Conservation (phyloP, 1,139 yeast genomes). For the Nadsonia commutata region DNA sequence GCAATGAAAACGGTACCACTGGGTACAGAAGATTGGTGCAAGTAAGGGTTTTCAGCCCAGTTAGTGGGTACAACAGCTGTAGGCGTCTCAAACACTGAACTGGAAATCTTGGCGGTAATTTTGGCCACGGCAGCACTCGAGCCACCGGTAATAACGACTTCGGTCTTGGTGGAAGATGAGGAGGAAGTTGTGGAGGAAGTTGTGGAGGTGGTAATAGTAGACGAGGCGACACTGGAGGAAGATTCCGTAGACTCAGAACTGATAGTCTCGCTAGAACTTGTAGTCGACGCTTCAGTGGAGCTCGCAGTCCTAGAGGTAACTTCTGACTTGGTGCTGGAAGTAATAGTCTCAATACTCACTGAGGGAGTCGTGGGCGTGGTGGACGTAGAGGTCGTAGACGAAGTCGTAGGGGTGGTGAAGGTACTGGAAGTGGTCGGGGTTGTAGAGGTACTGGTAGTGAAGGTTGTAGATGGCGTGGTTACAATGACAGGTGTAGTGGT, state of each 20-base stretch:
- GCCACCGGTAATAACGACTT: neutral
- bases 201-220: neutral
- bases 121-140: neutral
- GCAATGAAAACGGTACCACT: slow-evolving; percentile 72
- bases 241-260: no score
- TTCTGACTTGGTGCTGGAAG: no score
- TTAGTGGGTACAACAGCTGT: slow-evolving; percentile 13
- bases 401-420: neutral
- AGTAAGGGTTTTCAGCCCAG: slow-evolving; percentile 43
- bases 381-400: neutral
- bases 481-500: neutral
- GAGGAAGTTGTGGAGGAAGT: neutral
- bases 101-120: neutral
- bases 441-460: neutral
- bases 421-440: neutral
- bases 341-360: no score
- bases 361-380: neutral
- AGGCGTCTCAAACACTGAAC: neutral
- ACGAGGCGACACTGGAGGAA: neutral
- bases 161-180: neutral
- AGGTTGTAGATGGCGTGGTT: neutral
- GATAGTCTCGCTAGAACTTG: no score
- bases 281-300: no score
- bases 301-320: no score
- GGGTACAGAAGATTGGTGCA: slow-evolving; percentile 36